Conservation (phyloP, 78 protist species). For the Dictyostelium firmibasis region DNA sequence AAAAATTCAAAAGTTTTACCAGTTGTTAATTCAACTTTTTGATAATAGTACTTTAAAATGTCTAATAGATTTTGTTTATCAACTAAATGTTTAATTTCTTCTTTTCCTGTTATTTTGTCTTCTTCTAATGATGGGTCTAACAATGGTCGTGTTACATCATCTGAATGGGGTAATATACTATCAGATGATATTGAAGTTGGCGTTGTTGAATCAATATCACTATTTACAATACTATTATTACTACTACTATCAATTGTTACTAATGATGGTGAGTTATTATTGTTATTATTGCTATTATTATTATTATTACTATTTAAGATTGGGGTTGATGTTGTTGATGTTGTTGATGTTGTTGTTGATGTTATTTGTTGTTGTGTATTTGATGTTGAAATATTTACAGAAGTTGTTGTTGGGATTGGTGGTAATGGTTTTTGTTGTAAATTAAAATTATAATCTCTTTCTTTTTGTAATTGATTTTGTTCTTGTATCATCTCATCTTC, state of each 20-base stretch:
- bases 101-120: not conserved
- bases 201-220: not conserved
- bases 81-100: conserved; percentile 48
- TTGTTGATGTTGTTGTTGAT: not conserved
- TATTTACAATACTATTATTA: not conserved
- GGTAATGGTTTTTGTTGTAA: not conserved
- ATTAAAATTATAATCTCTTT: not conserved
- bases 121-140: not conserved
- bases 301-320: too few species aligned
- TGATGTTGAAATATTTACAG: not conserved
- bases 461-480: not conserved
- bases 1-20: conserved; percentile 11
- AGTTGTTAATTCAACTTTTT: not conserved
- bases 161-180: not conserved
- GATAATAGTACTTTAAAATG: conserved; percentile 33
- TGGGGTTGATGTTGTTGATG: not conserved
- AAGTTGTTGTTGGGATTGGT: not conserved
- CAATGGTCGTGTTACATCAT: not conserved
- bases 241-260: not conserved
- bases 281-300: too few species aligned
- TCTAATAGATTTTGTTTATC: conserved; percentile 72
- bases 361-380: not conserved
- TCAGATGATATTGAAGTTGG: not conserved
- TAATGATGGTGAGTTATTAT: not conserved
- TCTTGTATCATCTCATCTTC: conserved; percentile 19